Evolutionary conservation across 768 basidiomycete genomes (phyloP).

Genomic region (Pleurotus pulmonarius): DNA sequence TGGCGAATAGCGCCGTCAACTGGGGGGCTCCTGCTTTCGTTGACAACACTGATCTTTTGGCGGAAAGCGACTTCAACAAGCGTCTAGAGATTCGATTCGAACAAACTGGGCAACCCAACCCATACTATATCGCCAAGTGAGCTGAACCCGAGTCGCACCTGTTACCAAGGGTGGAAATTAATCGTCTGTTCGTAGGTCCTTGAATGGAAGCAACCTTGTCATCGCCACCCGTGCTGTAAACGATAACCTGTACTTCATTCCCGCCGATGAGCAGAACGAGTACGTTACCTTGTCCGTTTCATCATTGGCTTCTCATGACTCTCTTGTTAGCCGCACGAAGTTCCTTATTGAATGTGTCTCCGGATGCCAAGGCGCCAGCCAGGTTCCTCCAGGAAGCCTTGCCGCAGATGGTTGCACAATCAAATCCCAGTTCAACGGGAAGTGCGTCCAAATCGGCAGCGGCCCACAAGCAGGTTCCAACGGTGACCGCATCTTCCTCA

Average conservation of each 20-base stretch:
- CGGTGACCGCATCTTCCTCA: constrained; percentile 7
- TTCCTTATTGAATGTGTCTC: constrained; percentile 2
- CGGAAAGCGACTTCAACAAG: constrained; percentile 3
- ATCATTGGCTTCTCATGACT: not conserved
- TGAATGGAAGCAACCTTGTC: constrained; percentile 4
- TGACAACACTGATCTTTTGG: not conserved
- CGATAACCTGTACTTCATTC: constrained; percentile 6
- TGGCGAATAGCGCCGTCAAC: constrained; percentile 1
- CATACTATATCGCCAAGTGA: constrained; percentile 1
- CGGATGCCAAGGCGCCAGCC: not conserved
- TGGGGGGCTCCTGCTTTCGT: constrained; percentile 2
- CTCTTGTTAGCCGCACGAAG: not conserved
- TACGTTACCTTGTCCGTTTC: not conserved
- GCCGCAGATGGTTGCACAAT: constrained; percentile 5
- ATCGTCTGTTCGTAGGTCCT: not conserved
- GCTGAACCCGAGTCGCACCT: not conserved
- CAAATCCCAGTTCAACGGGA: constrained; percentile 2
- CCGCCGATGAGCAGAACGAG: not conserved
- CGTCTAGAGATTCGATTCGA: constrained; percentile 4
- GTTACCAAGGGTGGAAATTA: not conserved
- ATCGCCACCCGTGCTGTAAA: not conserved
- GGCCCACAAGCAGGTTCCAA: constrained; percentile 1
- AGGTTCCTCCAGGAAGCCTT: not conserved
- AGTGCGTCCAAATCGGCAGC: constrained; percentile 4
- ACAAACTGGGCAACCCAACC: not conserved